Base-by-base conservation (phyloP, 768 basidiomycete species). In the Auricularia cornea region DNA sequence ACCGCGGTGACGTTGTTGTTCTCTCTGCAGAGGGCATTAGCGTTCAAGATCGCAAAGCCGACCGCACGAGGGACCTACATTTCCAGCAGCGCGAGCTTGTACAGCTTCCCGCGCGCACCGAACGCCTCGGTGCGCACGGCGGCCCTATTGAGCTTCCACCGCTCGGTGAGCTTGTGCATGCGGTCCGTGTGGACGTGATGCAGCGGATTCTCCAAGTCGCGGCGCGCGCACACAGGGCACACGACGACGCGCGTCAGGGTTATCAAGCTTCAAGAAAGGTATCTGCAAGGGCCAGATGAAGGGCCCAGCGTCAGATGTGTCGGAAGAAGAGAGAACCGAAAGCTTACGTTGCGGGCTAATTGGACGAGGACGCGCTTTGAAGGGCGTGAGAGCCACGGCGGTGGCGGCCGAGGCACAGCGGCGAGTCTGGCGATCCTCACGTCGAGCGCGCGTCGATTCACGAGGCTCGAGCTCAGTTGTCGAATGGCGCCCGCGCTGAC, bases 161-260 rank as follows among this genome's bases (percentile, higher is more conserved):
- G 82, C 26, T 80, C 89, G 4, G 84, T 88, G 1, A 98, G 75
- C 3, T 76, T 77, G 16, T 80, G 78, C 56, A 98, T 75, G 59
- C 88, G 86, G 0, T 72, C 70, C 64, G 81, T 80, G 6, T 84
- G 83, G 31, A 95, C 85, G 69, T 92, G 86, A 70, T 96, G 94
- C 33, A 94, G 72, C 0, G 87, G 89, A 0, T 88, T 89, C 74
- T 99, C 97, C 70, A 93, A 98, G 72, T 98, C 95, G 12, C 98
- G 76, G 62, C 86, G 82, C 1, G 86, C 85, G 67, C 93, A 92
- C 12, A 92, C 74, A 69, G 83, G 86, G 79, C 94, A 96, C 1
- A 86, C 86, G 0, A 92, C 88, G 5, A 89, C 84, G 31, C 97
- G 85, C 48, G 66, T 98, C 97, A 0, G 92, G 88, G 72, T 99